Percentiles rank a stretch among this genome's conserved stretches.
Evolutionary conservation across 345 rosid species (phyloP).

Genomic region (Salix exigua): DNA sequence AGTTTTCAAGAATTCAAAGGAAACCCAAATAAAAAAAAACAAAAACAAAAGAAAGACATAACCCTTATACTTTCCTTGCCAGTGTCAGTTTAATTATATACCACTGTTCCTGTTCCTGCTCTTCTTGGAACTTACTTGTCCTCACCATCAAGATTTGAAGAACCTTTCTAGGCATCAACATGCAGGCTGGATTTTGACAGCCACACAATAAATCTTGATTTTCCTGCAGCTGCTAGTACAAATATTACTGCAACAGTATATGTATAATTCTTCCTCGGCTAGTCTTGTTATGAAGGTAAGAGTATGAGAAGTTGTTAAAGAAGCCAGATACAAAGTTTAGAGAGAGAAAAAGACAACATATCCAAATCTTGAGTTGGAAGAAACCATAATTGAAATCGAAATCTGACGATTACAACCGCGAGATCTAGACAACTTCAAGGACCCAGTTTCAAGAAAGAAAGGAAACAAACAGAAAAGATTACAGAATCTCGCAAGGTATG

Average conservation of each 20-base stretch:
- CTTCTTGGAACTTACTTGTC: neutral
- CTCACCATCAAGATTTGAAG: neutral
- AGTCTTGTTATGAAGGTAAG: neutral
- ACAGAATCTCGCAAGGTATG: constrained; percentile 30
- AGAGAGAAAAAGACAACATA: constrained; percentile 1
- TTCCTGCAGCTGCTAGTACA: neutral
- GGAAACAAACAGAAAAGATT: constrained; percentile 13
- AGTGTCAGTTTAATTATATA: neutral
- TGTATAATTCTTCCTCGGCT: neutral
- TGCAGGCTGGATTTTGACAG: neutral
- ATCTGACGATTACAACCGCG: constrained; percentile 9
- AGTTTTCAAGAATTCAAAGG: neutral
- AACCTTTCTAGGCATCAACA: neutral
- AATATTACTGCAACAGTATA: neutral
- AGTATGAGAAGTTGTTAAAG: neutral
- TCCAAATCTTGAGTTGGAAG: constrained; percentile 8
- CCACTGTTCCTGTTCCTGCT: neutral
- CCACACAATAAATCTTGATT: neutral
- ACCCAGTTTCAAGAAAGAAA: neutral
- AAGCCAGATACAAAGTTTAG: neutral
- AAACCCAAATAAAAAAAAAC: neutral
- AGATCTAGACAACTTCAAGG: constrained; percentile 19
- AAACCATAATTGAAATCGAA: constrained; percentile 21
- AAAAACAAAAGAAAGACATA: constrained; percentile 3
- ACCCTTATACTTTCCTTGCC: constrained; percentile 5